Percentiles rank a stretch among this genome's conserved stretches.
These are phyloP conservation scores for Orbilia blumenaviensis DNA, from an alignment of 2,329 filamentous ascomycete species.

Conservation along the genomic window DNA sequence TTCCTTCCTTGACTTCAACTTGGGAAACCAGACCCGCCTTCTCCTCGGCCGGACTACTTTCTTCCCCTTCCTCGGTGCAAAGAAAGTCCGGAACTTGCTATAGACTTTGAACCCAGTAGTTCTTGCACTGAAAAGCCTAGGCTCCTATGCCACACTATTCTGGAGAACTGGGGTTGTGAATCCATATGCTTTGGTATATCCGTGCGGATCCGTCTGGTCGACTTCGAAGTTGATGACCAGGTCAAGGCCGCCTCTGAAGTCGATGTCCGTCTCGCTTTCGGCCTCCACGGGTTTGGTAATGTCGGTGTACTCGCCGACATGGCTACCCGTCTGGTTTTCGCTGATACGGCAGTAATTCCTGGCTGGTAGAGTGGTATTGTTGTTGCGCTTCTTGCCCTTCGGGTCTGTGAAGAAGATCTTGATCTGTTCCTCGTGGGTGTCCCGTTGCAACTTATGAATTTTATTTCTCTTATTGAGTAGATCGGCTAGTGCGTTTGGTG, in stretches of 20 bases:
- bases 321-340: constrained; percentile 73
- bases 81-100: constrained; percentile 29
- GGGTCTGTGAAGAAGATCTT: constrained; percentile 90
- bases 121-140: constrained; percentile 26
- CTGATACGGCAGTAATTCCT: constrained; percentile 96
- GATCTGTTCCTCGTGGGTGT: constrained; percentile 96
- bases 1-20: neutral
- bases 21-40: neutral
- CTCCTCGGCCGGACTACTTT: neutral
- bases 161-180: constrained; percentile 80
- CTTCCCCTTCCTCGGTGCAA: neutral
- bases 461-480: constrained; percentile 93
- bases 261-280: constrained; percentile 37
- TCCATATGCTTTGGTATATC: constrained; percentile 86
- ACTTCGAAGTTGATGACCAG: constrained; percentile 91
- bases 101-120: constrained; percentile 29
- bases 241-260: constrained; percentile 77
- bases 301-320: constrained; percentile 52
- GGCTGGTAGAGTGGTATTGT: constrained; percentile 77
- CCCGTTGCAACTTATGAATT: constrained; percentile 73
- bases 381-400: constrained; percentile 87
- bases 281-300: constrained; percentile 48
- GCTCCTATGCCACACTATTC: constrained; percentile 40
- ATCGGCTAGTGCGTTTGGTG: constrained; percentile 71
- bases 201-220: constrained; percentile 82